phyloP scores from a whole-genome alignment of 345 rosid genomes.

The Erucastrum elatum region DNA sequence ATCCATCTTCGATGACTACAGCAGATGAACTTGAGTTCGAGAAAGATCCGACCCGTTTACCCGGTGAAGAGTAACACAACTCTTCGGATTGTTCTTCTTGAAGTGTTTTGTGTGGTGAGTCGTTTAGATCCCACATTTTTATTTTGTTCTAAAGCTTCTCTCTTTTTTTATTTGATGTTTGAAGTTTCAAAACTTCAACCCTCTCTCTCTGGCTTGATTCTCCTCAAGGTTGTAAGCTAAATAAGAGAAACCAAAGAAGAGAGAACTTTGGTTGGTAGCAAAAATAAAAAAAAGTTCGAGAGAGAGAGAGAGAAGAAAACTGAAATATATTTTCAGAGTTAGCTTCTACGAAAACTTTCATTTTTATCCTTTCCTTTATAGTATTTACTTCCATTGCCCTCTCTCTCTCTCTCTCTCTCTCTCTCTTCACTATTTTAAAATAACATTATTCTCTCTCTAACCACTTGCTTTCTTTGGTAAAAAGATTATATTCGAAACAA shows the following conservation, averaged over 20 bases:
- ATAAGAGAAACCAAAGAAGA: slow-evolving; percentile 38
- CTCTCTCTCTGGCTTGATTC: slow-evolving; percentile 44
- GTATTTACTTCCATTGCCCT: slow-evolving; percentile 24
- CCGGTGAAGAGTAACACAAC: slow-evolving; percentile 72
- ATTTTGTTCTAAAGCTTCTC: background rate
- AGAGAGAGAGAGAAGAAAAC: background rate
- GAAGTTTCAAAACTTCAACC: slow-evolving; percentile 23
- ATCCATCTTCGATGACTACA: slow-evolving; percentile 70
- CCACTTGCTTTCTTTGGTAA: slow-evolving; percentile 50
- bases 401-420: slow-evolving; percentile 28
- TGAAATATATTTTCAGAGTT: slow-evolving; percentile 34
- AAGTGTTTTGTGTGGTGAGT: slow-evolving; percentile 44
- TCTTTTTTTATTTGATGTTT: slow-evolving; percentile 36
- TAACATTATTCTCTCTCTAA: slow-evolving; percentile 41
- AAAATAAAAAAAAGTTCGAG: slow-evolving; percentile 28
- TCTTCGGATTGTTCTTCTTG: slow-evolving; percentile 52
- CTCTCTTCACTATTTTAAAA: slow-evolving; percentile 8
- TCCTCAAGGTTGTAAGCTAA: slow-evolving; percentile 43
- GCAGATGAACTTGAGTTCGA: slow-evolving; percentile 82
- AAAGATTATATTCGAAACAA: slow-evolving; percentile 41
- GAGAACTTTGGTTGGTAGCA: slow-evolving; percentile 29
- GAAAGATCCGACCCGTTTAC: slow-evolving; percentile 80
- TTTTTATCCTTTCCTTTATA: slow-evolving; percentile 38
- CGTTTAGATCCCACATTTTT: slow-evolving; percentile 48
- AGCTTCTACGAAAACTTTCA: slow-evolving; percentile 53